Evolutionary conservation across 192 early-diverging fungal genomes (phyloP), one percentile per base, ranked within the genome.

Genomic region (Irineochytrium annulatum): DNA sequence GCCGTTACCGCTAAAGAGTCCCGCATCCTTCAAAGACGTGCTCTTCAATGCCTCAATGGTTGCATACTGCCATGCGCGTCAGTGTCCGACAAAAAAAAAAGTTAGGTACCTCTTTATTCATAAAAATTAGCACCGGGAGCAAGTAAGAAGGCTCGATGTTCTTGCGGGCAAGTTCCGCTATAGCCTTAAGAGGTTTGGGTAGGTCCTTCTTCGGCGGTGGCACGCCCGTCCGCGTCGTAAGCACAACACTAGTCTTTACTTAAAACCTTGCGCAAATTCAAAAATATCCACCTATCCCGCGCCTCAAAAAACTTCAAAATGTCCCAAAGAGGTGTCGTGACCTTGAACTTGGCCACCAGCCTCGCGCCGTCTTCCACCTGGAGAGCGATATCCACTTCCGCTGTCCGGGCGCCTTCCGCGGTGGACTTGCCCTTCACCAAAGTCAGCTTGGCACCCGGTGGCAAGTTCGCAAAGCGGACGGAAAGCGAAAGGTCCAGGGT

Each of bases 401-500:
- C 8, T n/a, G 37, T 41, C 11, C 37, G 8, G n/a, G 37, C 37
- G 37, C 37, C 37, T 13, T 8, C 11, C 8, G 37, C 8, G 8
- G n/a, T n/a, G 37, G 37, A 8, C n/a, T n/a, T 41, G 11, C 37
- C 37, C 37, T 41, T 41, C 6, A 71, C 63, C 17, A 94, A 73
- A 32, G 73, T 74, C 4, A 94, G 78, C 57, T 85, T 91, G 44
- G 90, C 91, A 14, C 88, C 88, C 1, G 85, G 72, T 2, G 90
- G 85, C 31, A 94, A 69, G 63, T 91, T 91, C 30, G 89, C 88
- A 71, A 91, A 88, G 32, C 91, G 84, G 17, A 92, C 75, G 0
- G 86, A 77, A 8, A 89, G 72, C 3, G 89, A 80, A 20, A 88
- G 76, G 69, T 91, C 86, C 29, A 94, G 75, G 17, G 66, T 60